A percentile compares a stretch with the other conserved stretches of the same genome.
phyloP scores from a whole-genome alignment of 805 yeast genomes.

The Cyberlindnera nakhonratchasimensis region DNA sequence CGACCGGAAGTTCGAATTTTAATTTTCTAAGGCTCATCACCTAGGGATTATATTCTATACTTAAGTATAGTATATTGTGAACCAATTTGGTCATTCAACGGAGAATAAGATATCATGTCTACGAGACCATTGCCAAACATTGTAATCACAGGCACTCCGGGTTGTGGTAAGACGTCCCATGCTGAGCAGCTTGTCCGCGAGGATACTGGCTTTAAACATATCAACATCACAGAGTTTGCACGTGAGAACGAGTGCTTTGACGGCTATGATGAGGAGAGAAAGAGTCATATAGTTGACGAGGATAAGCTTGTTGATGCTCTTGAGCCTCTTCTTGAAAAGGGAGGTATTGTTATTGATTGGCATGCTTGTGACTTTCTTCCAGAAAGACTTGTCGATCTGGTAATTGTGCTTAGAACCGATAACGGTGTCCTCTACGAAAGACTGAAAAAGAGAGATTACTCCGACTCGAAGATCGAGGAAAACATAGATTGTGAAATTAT shows the following conservation, averaged over 20 bases:
- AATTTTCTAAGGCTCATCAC: no score
- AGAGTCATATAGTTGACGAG: conserved; percentile 88
- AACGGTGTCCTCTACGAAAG: conserved; percentile 72
- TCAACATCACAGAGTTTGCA: conserved; percentile 79
- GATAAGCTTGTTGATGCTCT: conserved; percentile 79
- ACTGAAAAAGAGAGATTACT: conserved; percentile 70
- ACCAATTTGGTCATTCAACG: no score
- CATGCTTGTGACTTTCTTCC: conserved; percentile 96
- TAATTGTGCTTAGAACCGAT: conserved; percentile 80
- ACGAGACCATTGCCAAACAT: conserved; percentile 55
- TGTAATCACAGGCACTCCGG: conserved; percentile 93
- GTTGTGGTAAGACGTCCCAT: conserved; percentile 83
- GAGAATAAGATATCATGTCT: conserved; percentile 17
- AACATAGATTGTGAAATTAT: conserved; percentile 95
- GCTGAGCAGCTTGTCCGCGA: conserved; percentile 54
- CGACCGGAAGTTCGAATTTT: no score
- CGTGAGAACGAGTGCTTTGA: conserved; percentile 71
- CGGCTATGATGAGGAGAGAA: conserved; percentile 82
- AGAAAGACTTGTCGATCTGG: conserved; percentile 86
- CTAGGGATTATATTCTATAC: no score
- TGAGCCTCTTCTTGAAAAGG: conserved; percentile 73
- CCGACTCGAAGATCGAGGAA: conserved; percentile 79
- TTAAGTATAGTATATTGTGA: no score
- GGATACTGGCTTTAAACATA: conserved; percentile 43
- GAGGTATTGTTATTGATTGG: conserved; percentile 95